phyloP scores from a whole-genome alignment of 352 stramenopile species.

The Globisporangium takayamanum region DNA sequence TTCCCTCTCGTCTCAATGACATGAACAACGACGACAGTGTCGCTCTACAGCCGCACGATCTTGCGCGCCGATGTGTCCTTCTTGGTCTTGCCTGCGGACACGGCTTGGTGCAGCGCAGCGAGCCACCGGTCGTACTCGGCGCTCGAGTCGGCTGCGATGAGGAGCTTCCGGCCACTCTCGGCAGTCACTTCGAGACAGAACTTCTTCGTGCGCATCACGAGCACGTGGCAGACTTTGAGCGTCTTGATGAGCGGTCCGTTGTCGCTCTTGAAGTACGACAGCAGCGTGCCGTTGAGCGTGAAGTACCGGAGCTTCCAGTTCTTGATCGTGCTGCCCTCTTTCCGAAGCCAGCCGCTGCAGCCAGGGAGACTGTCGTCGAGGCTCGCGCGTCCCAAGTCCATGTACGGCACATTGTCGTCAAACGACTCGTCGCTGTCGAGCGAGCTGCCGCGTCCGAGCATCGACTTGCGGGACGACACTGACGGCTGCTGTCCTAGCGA shows the following conservation, averaged over 20 bases:
- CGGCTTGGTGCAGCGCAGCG: slow-evolving; percentile 45
- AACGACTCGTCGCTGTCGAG: slow-evolving; percentile 13
- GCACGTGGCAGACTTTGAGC: slow-evolving; percentile 64
- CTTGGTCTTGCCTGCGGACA: slow-evolving; percentile 26
- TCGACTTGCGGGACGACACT: background rate
- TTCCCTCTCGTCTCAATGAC: no score
- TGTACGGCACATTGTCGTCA: slow-evolving; percentile 6
- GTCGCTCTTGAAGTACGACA: slow-evolving; percentile 84
- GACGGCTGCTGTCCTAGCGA: background rate
- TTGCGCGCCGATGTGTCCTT: slow-evolving; percentile 4
- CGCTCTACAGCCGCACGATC: slow-evolving; percentile 11
- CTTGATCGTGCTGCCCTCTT: slow-evolving; percentile 78
- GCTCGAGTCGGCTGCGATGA: slow-evolving; percentile 65
- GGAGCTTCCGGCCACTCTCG: slow-evolving; percentile 61
- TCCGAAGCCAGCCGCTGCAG: slow-evolving; percentile 76
- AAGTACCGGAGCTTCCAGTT: slow-evolving; percentile 84
- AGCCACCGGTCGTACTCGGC: slow-evolving; percentile 66
- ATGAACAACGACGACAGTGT: no score
- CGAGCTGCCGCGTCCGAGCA: slow-evolving; percentile 7
- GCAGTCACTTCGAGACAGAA: slow-evolving; percentile 76
- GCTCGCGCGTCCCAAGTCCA: slow-evolving; percentile 6
- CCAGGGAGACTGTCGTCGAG: slow-evolving; percentile 11
- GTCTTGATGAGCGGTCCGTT: slow-evolving; percentile 58
- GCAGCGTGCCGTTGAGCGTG: slow-evolving; percentile 59
- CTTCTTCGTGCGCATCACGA: slow-evolving; percentile 53